Base-by-base conservation (phyloP, 2,329 filamentous ascomycete genomes). In the Alternaria arbusti region DNA sequence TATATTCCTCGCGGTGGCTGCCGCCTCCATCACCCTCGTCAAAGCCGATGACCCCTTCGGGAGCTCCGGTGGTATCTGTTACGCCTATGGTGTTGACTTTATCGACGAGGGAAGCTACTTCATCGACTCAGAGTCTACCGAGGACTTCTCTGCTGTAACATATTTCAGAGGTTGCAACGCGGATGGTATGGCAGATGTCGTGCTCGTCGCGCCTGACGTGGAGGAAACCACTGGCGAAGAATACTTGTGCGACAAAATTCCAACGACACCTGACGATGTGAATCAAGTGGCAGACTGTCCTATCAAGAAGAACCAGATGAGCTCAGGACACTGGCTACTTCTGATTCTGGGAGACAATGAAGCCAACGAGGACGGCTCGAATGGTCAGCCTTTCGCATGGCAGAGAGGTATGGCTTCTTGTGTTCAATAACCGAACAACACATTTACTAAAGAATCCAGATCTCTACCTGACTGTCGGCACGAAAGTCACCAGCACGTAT, bases 291-390 rank as follows among this genome's bases (percentile, higher is more conserved):
- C 83, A 4, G 82, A 77, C 60, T 84, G 82, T 60, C 81, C 81
- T 3, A 75, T 83, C 26, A 62, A 72, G 20, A 84, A 84, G 69
- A 77, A 75, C 50, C 72, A 83, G 56, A 81, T 84, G 72, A 72
- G 66, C n/a, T 78, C 79, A 46, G 83, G 83, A 7, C 78, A 80
- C 32, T 84, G 81, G 80, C 79, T 81, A 5, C 72, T 84, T 10
- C 64, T 84, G 13, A 74, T 84, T 6, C 68, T 82, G 32, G 83
- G 83, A 36, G 82, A 84, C 65, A 84, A 84, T 61, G 82, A 77
- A 40, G 73, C 79, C 3, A 6, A 52, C 3, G 49, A 20, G 8
- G 10, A 52, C 9, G 49, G 49, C n/a, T 5, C 17, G 45, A 63
- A 50, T 15, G 81, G 79, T 17, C 75, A 79, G 22, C 82, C 83